These are phyloP conservation scores for Alternaria burnsii DNA, from an alignment of 2,329 filamentous ascomycete species.

Conservation along the genomic window DNA sequence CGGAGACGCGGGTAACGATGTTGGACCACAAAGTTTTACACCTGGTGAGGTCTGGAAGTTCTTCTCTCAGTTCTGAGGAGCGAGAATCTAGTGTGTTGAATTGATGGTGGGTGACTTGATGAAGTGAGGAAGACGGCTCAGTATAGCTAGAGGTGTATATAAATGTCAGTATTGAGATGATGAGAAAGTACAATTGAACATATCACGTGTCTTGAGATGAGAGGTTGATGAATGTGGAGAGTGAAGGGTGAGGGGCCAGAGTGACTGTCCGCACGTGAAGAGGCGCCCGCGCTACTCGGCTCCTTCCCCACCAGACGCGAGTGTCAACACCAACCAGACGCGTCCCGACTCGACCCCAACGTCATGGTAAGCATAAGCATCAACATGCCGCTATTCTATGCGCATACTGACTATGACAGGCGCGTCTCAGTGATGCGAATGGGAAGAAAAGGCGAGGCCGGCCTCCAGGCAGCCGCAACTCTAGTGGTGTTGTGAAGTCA, in stretches of 20 bases:
- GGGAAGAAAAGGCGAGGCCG: constrained; percentile 35
- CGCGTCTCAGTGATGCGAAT: constrained; percentile 25
- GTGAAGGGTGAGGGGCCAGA: background rate
- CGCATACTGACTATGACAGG: constrained; percentile 31
- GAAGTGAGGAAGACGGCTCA: background rate
- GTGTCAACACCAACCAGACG: constrained; percentile 22
- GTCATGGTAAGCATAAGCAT: constrained; percentile 43
- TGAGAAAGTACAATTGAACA: background rate
- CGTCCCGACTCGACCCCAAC: constrained; percentile 30
- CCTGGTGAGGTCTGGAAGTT: constrained; percentile 46
- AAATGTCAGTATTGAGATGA: background rate
- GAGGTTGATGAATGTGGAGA: background rate
- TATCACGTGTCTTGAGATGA: background rate
- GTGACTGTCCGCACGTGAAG: constrained; percentile 8
- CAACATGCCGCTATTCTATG: background rate
- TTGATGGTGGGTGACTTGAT: background rate
- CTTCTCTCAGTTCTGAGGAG: constrained; percentile 35
- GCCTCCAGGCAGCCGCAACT: constrained; percentile 35
- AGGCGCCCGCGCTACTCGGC: constrained; percentile 12
- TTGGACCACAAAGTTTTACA: constrained; percentile 25
- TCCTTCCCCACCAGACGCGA: constrained; percentile 15
- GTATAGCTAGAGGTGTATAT: background rate
- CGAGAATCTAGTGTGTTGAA: background rate
- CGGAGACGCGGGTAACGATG: constrained; percentile 21
- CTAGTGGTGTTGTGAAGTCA: constrained; percentile 12